Evolutionary conservation across 2,329 filamentous ascomycete genomes (phyloP), one percentile per base, ranked within the genome.

Genomic region (Fusarium kyushuense): DNA sequence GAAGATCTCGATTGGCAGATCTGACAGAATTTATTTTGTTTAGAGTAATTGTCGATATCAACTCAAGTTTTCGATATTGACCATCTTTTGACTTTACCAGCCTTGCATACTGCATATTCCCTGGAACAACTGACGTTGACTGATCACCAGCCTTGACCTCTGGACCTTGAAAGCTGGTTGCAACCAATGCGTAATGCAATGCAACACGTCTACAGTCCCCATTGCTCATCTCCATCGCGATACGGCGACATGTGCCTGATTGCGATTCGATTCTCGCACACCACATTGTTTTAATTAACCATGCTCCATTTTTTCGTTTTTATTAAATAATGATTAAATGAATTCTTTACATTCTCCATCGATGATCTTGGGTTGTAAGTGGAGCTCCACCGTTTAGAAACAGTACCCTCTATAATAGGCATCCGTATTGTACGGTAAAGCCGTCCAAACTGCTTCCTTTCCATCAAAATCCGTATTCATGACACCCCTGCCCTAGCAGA

Each of bases 1-100:
- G 60, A 54, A 51, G 67, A 72, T 72, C 70, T 72, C 61, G 67
- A 72, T 72, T 48, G 45, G 30, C 17, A 47, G 54, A 30, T 51
- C 43, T 43, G 57, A 21, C 36, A 56, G 41, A 42, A 54, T 19
- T 30, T 43, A 19, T 61, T 27, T 27, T 8, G 9, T 6, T 27
- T 27, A 45, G 13, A 52, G 27, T 33, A 53, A 53, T 45, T 32
- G 46, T 63, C 36, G 49, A 65, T 56, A 55, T 60, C 58, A 65
- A 51, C 58, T 63, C 30, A 55, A 62, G 33, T 42, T 57, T 48
- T 49, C 54, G 54, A 68, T 48, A 30, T 60, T 35, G 41, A 33
- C 32, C 48, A 42, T 48, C 45, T 48, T 23, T 48, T 23, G 19
- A 35, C 35, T 35, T 55, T 55, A 29, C 40, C 53, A 69, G 67